Percentiles rank a stretch among this genome's conserved stretches.
Evolutionary conservation across 306 rosid species (phyloP).

Genomic region (Quillaja saponaria): DNA sequence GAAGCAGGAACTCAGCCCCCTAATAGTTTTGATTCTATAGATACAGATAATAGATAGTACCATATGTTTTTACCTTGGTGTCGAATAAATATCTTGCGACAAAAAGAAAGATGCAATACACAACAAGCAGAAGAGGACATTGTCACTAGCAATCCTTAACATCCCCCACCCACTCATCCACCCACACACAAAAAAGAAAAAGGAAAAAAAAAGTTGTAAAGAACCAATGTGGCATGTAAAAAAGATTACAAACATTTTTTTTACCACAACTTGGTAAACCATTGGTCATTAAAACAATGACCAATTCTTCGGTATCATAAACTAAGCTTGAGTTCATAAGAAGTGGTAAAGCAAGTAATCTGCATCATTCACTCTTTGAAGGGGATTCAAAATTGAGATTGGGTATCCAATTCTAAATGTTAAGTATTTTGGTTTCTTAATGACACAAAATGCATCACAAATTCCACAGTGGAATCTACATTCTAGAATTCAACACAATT

Average conservation of each 20-base stretch:
- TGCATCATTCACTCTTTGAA: neutral
- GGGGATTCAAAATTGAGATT: slow-evolving; percentile 7
- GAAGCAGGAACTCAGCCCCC: no score
- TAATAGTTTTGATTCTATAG: no score
- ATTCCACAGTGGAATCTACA: slow-evolving; percentile 18
- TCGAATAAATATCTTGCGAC: neutral
- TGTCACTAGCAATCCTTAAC: neutral
- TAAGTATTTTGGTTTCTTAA: neutral
- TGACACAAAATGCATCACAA: slow-evolving; percentile 9
- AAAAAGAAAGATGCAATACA: neutral
- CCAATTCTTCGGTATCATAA: neutral
- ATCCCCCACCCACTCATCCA: neutral
- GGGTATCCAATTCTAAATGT: neutral
- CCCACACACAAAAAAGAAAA: neutral
- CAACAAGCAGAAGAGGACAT: no score
- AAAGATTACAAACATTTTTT: no score
- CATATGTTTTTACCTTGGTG: no score
- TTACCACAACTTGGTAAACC: no score
- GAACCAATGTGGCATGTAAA: neutral
- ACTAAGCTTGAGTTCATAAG: neutral
- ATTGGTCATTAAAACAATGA: slow-evolving; percentile 6
- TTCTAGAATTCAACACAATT: neutral
- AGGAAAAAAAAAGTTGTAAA: neutral
- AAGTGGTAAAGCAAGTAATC: slow-evolving; percentile 3
- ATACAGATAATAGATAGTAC: no score